Conservation (phyloP, 2,329 filamentous ascomycete genomes). For the Thelonectria discophora region DNA sequence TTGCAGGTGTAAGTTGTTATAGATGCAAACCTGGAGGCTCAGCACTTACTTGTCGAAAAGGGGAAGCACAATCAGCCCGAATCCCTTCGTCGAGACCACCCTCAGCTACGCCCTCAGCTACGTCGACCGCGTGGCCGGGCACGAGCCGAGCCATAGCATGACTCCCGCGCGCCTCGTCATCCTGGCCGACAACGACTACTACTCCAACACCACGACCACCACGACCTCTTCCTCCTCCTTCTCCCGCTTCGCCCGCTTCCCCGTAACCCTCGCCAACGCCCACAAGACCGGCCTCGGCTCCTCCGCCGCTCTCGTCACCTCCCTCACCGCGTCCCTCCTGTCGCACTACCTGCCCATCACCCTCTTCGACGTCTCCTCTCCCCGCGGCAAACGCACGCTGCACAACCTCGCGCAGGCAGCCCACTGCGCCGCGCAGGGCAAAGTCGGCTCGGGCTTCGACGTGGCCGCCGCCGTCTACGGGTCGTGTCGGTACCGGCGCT, state of each 20-base stretch:
- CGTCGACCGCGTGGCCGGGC: conserved; percentile 59
- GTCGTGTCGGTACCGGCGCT: conserved; percentile 90
- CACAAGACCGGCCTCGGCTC: conserved; percentile 97
- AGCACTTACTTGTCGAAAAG: conserved; percentile 45
- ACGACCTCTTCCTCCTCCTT: no score
- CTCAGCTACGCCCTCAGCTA: conserved; percentile 89
- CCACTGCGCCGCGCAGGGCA: conserved; percentile 96
- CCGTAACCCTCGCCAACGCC: conserved; percentile 76
- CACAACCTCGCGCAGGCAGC: conserved; percentile 95
- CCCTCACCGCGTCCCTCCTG: conserved; percentile 80
- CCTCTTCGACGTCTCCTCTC: conserved; percentile 65
- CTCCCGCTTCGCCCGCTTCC: conserved; percentile 84
- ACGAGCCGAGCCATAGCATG: conserved; percentile 59
- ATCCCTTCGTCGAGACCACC: conserved; percentile 93
- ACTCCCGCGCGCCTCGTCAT: conserved; percentile 81
- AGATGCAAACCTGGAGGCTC: no score
- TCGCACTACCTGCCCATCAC: conserved; percentile 73
- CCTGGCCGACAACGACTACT: conserved; percentile 96
- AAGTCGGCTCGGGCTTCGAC: conserved; percentile 95
- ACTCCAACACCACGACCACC: conserved; percentile 78
- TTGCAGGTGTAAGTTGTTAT: conserved; percentile 73
- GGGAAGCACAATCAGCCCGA: conserved; percentile 60
- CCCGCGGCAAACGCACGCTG: conserved; percentile 66
- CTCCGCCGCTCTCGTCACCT: conserved; percentile 91
- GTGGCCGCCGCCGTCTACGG: conserved; percentile 93